Evolutionary conservation across 2,329 filamentous ascomycete species (phyloP).

Genomic region (Knufia petricola): DNA sequence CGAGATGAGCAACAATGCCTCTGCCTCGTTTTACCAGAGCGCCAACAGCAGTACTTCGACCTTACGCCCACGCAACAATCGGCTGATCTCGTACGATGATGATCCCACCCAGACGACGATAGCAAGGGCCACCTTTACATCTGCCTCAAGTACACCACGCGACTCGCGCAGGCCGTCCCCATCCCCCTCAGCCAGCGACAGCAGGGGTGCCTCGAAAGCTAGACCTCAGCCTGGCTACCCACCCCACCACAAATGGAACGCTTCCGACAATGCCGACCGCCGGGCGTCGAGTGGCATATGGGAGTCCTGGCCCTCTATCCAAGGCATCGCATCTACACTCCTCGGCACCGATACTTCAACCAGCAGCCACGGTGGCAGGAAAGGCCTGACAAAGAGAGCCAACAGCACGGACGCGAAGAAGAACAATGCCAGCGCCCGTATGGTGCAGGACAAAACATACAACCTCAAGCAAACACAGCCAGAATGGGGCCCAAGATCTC

Average conservation of each 20-base stretch:
- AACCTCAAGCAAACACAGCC: slow-evolving; percentile 11
- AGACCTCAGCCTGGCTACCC: slow-evolving; percentile 7
- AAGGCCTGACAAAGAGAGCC: slow-evolving; percentile 22
- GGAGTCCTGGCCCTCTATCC: slow-evolving; percentile 41
- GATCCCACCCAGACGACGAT: slow-evolving; percentile 23
- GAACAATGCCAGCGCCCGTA: slow-evolving; percentile 16
- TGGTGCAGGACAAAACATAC: slow-evolving; percentile 27
- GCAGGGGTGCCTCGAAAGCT: slow-evolving; percentile 9
- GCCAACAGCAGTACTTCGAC: slow-evolving; percentile 26
- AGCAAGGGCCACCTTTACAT: slow-evolving; percentile 23
- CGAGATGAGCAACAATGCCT: slow-evolving; percentile 22
- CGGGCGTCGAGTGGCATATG: slow-evolving; percentile 24
- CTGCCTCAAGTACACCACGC: slow-evolving; percentile 23
- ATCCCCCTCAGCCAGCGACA: slow-evolving; percentile 29
- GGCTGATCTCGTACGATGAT: slow-evolving; percentile 35
- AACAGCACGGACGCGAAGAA: slow-evolving; percentile 10
- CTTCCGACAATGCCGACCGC: slow-evolving; percentile 7
- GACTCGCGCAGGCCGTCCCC: slow-evolving; percentile 34
- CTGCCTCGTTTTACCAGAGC: slow-evolving; percentile 15
- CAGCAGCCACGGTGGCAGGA: not conserved
- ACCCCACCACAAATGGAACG: slow-evolving; percentile 4
- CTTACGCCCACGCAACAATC: slow-evolving; percentile 34
- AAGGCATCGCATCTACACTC: slow-evolving; percentile 40
- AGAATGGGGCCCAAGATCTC: slow-evolving; percentile 34
- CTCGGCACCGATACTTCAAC: slow-evolving; percentile 33